A percentile compares a stretch with the other conserved stretches of the same genome.
Evolutionary conservation across 78 protist species (phyloP).

Genomic region (Neovahlkampfia damariscottae): DNA sequence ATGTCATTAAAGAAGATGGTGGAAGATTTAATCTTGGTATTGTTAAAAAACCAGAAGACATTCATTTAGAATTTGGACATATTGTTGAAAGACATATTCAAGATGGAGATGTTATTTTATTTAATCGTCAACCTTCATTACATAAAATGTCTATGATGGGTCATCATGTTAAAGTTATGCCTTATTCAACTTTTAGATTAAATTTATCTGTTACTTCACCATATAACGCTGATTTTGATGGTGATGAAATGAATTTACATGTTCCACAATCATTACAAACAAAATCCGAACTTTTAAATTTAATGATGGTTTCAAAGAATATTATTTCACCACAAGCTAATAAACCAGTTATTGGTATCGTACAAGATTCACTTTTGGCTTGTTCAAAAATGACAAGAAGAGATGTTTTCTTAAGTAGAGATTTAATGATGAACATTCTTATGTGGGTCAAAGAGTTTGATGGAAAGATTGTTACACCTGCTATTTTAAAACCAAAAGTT

Average conservation of each 20-base stretch:
- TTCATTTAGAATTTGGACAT: constrained; percentile 41
- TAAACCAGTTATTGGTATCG: constrained; percentile 98
- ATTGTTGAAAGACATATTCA: constrained; percentile 84
- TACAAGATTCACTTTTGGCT: constrained; percentile 95
- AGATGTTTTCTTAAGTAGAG: constrained; percentile 75
- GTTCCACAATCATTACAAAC: constrained; percentile 90
- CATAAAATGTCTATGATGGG: constrained; percentile 99
- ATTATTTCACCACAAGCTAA: constrained; percentile 95
- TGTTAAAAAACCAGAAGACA: not conserved
- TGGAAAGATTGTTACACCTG: constrained; percentile 92
- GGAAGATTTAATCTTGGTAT: constrained; percentile 48
- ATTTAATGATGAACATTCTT: constrained; percentile 78
- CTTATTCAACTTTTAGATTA: constrained; percentile 95
- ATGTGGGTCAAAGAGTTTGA: constrained; percentile 84
- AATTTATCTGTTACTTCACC: constrained; percentile 96
- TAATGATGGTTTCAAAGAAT: constrained; percentile 95
- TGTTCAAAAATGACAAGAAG: constrained; percentile 67
- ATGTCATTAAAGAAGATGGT: constrained; percentile 68
- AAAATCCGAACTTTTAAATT: constrained; percentile 69
- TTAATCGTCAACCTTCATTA: constrained; percentile 98
- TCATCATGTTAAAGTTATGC: constrained; percentile 87
- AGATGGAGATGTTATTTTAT: constrained; percentile 92
- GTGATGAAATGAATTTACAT: constrained; percentile 99
- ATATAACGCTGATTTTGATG: constrained; percentile 99
- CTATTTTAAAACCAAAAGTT: constrained; percentile 93